Percentiles rank a stretch among this genome's conserved stretches.
These are phyloP conservation scores for Scalesia atractyloides DNA, from an alignment of 129 eudicot genomes.

Conservation along the genomic window DNA sequence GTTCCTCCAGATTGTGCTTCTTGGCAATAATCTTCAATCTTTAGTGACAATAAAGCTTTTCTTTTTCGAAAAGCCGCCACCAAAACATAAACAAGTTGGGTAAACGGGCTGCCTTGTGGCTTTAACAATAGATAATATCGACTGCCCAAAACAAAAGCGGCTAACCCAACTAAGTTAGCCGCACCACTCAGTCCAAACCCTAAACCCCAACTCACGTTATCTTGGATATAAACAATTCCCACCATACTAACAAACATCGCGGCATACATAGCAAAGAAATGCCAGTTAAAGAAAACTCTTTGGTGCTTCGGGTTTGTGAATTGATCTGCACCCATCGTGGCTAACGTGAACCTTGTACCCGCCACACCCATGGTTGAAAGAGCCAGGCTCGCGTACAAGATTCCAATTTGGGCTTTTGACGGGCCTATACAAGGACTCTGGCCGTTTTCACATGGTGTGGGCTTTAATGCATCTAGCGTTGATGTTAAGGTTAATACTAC, in stretches of 20 bases:
- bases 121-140: slow-evolving; percentile 36
- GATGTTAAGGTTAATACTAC: slow-evolving; percentile 26
- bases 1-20: not conserved
- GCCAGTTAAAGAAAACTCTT: slow-evolving; percentile 45
- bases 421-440: slow-evolving; percentile 29
- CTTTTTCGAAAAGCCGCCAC: slow-evolving; percentile 46
- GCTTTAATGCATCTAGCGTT: slow-evolving; percentile 19
- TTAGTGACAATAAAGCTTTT: slow-evolving; percentile 19
- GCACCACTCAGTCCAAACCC: slow-evolving; percentile 41
- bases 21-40: slow-evolving; percentile 34
- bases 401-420: slow-evolving; percentile 30
- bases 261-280: slow-evolving; percentile 30
- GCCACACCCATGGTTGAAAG: slow-evolving; percentile 39
- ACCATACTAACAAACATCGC: slow-evolving; percentile 32
- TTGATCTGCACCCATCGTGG: slow-evolving; percentile 55
- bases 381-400: slow-evolving; percentile 31
- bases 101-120: slow-evolving; percentile 46
- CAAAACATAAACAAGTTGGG: slow-evolving; percentile 33
- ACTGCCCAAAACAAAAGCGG: slow-evolving; percentile 38
- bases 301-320: slow-evolving; percentile 34
- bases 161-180: slow-evolving; percentile 38
- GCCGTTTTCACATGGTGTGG: slow-evolving; percentile 30
- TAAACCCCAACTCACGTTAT: slow-evolving; percentile 49
- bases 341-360: slow-evolving; percentile 46
- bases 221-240: slow-evolving; percentile 46